Evolutionary conservation across 306 rosid genomes (phyloP), one percentile per base, ranked within the genome.

Genomic region (Macrotyloma uniflorum): DNA sequence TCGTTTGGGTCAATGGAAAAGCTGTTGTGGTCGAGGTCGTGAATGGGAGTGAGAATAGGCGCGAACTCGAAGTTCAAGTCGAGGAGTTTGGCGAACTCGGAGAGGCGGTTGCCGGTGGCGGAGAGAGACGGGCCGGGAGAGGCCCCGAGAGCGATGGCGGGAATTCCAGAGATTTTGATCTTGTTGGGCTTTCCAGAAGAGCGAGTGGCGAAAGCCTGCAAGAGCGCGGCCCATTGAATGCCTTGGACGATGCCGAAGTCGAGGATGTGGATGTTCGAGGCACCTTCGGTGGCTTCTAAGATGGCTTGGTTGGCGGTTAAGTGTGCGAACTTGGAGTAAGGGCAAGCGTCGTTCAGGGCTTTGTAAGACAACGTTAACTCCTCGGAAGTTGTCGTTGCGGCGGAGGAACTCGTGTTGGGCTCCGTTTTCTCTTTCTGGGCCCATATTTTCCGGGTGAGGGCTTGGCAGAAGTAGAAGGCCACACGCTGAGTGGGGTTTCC

Each of bases 221-320:
- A 80, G 14, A 95, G 75, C 0, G 98, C 98, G 11, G 98, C 93
- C 98, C 98, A 95, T 70, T 95, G 98, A 79, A 95, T 85, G 2
- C 98, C 98, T 64, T 95, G 98, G 2, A 90, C 93, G 16, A 95
- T 91, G 6, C 98, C 98, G 50, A 95, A 95, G 81, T 95, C 98
- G 26, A 95, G 91, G 19, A 95, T 88, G 80, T 95, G 98, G 80
- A 95, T 87, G 82, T 87, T 84, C 0, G 82, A 68, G 1, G 92
- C 85, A 10, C 79, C 84, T 59, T 91, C 97, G 0, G 96, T 89
- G 20, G 94, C 96, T 83, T 95, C 98, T 2, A 95, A 88, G 1
- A 95, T 92, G 0, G 98, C 98, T 80, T 95, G 98, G 57, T 95
- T 95, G 2, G 98, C 98, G 0, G 98, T 95, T 80, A 95, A 75